Conservation (phyloP, 179 eudicot species). For the Beta macrorhiza region DNA sequence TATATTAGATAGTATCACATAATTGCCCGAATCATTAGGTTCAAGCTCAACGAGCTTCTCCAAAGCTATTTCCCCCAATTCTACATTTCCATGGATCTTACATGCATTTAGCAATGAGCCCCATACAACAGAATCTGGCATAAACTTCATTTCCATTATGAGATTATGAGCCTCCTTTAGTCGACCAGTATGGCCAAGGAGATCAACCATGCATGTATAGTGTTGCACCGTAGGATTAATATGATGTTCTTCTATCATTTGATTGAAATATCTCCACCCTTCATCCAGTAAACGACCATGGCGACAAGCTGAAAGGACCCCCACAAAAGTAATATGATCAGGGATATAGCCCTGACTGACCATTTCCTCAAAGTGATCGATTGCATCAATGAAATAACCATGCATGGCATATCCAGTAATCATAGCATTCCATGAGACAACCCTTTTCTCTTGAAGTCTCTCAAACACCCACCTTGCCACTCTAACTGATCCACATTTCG, state of each 20-base stretch:
- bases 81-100: slow-evolving; percentile 44
- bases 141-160: slow-evolving; percentile 38
- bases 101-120: slow-evolving; percentile 50
- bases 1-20: slow-evolving; percentile 46
- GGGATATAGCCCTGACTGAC: slow-evolving; percentile 40
- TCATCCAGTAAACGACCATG: slow-evolving; percentile 70
- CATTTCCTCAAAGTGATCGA: slow-evolving; percentile 57
- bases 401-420: slow-evolving; percentile 81
- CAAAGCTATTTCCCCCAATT: slow-evolving; percentile 48
- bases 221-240: slow-evolving; percentile 48
- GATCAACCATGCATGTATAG: slow-evolving; percentile 50
- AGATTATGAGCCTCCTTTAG: slow-evolving; percentile 45
- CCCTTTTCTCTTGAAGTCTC: slow-evolving; percentile 42
- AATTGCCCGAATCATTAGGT: slow-evolving; percentile 47
- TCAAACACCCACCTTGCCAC: slow-evolving; percentile 62
- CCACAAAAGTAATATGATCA: slow-evolving; percentile 81
- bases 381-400: slow-evolving; percentile 59
- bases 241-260: slow-evolving; percentile 45
- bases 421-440: slow-evolving; percentile 85
- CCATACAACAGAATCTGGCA: slow-evolving; percentile 48
- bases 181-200: slow-evolving; percentile 49
- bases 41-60: slow-evolving; percentile 45
- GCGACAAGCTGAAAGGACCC: slow-evolving; percentile 77
- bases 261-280: slow-evolving; percentile 55
- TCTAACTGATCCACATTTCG: slow-evolving; percentile 61